Percentiles rank a stretch among this genome's conserved stretches.
phyloP scores from a whole-genome alignment of 208 protist species.

The Acanthamoeba royreba region DNA sequence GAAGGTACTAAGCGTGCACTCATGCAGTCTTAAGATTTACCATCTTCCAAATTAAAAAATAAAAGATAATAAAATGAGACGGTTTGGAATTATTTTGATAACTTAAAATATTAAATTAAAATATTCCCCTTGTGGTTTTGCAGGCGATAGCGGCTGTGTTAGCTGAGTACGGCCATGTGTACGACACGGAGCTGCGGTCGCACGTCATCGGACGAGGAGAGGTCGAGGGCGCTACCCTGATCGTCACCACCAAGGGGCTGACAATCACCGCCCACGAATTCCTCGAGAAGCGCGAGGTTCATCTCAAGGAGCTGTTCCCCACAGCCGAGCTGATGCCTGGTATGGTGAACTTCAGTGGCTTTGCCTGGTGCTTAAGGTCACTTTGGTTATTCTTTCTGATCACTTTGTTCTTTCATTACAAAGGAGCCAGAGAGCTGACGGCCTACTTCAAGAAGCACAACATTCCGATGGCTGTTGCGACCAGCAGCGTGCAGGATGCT shows the following conservation, averaged over 20 bases:
- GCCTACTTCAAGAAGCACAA: conserved; percentile 36
- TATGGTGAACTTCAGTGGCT: not conserved
- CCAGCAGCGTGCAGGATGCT: not conserved
- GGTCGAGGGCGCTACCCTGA: not conserved
- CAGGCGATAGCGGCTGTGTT: not conserved
- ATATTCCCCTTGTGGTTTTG: not conserved
- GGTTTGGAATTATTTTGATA: not conserved
- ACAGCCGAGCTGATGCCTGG: conserved; percentile 28
- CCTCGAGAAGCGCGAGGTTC: conserved; percentile 14
- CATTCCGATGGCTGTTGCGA: conserved; percentile 34
- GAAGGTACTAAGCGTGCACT: not conserved
- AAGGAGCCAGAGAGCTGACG: conserved; percentile 10
- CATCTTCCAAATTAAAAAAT: too few relatives aligned
- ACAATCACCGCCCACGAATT: conserved; percentile 42
- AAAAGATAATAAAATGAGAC: too few relatives aligned
- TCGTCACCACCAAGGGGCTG: not conserved
- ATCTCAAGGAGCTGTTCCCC: conserved; percentile 50
- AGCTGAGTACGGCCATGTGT: not conserved
- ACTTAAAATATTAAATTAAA: too few relatives aligned
- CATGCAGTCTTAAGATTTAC: too few relatives aligned
- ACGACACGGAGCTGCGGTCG: conserved; percentile 20
- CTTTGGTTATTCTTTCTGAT: not conserved
- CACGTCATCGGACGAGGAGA: not conserved
- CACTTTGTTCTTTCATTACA: not conserved
- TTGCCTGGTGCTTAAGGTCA: not conserved